Evolutionary conservation across 2,329 filamentous ascomycete species (phyloP).

Genomic region (Metarhizium guizhouense): DNA sequence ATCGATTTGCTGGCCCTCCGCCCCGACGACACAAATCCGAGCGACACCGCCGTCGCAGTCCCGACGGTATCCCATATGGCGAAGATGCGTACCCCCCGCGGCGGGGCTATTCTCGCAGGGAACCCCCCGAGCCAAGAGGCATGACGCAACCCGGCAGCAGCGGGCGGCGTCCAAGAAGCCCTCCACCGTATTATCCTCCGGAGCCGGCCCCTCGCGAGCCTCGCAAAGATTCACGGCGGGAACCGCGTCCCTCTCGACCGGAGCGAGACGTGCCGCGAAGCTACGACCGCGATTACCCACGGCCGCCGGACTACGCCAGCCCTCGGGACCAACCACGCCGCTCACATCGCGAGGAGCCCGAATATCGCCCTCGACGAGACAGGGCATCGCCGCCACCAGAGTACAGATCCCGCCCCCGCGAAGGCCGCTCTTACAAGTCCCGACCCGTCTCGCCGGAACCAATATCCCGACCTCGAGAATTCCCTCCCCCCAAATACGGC

Average conservation of each 20-base stretch:
- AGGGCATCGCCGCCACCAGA: slow-evolving; percentile 11
- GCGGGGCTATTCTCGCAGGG: slow-evolving; percentile 7
- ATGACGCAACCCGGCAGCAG: neutral
- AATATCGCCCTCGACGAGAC: slow-evolving; percentile 11
- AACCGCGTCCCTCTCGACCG: neutral
- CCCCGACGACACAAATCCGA: slow-evolving; percentile 17
- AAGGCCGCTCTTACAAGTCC: slow-evolving; percentile 1
- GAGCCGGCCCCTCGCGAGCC: slow-evolving; percentile 6
- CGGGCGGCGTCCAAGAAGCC: slow-evolving; percentile 8
- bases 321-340: slow-evolving; percentile 1
- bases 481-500: slow-evolving; percentile 7
- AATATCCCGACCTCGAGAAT: slow-evolving; percentile 1
- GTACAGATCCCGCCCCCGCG: slow-evolving; percentile 9
- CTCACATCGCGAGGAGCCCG: slow-evolving; percentile 7
- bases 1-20: slow-evolving; percentile 3
- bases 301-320: neutral
- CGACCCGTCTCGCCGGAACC: slow-evolving; percentile 6
- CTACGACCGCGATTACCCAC: slow-evolving; percentile 1
- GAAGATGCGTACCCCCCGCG: slow-evolving; percentile 8
- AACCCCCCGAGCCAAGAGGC: slow-evolving; percentile 1
- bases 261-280: slow-evolving; percentile 1
- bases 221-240: neutral
- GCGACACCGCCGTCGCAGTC: slow-evolving; percentile 9
- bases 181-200: slow-evolving; percentile 5
- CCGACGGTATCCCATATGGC: slow-evolving; percentile 5